Evolutionary conservation across 106 monocot species (phyloP), one percentile per base, ranked within the genome.

Genomic region (Dendrobium catenatum): DNA sequence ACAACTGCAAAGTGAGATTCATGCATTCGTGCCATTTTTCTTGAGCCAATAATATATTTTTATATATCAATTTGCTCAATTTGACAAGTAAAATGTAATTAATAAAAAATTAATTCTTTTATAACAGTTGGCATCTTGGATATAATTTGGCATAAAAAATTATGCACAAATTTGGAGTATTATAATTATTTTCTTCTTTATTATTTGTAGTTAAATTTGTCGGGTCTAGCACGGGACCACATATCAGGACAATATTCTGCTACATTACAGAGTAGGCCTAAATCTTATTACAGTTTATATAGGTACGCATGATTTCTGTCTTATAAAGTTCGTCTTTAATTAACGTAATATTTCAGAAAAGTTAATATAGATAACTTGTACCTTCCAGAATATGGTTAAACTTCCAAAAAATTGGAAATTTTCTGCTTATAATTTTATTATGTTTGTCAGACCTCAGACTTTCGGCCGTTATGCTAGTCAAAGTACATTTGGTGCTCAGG

Each of bases 231-330:
- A 33, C 86, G 90, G 55, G 81, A 85, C 79, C 84, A 82, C 80
- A 79, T 99, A 72, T 99, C 98, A 26, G 98, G 98, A 55, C 98
- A 99, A 83, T 79, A 86, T 80, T 84, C 91, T 86, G 81, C 85
- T 77, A 64, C 54, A 83, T 56, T 82, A 75, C 75, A 73, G 41
- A 17, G 70, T 56, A 51, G 70, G 18, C 19, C 82, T 67, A 88
- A 81, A 80, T 27, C 17, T 80, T 54, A 78, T 83, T 79, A 79
- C 79, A 76, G 55, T 46, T 78, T 70, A 19, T 64, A 84, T 76
- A 87, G 89, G 93, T 93, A 73, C 55, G 51, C 17, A 26, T 4
- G 40, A 72, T 43, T 4, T 74, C 42, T 43, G 1, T 43, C 1
- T 74, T 76, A 13, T 27, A 78, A 56, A 78, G 16, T 55, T 54